Evolutionary conservation across 371 early-diverging fungal genomes (phyloP).

Genomic region (Mucor piriformis): DNA sequence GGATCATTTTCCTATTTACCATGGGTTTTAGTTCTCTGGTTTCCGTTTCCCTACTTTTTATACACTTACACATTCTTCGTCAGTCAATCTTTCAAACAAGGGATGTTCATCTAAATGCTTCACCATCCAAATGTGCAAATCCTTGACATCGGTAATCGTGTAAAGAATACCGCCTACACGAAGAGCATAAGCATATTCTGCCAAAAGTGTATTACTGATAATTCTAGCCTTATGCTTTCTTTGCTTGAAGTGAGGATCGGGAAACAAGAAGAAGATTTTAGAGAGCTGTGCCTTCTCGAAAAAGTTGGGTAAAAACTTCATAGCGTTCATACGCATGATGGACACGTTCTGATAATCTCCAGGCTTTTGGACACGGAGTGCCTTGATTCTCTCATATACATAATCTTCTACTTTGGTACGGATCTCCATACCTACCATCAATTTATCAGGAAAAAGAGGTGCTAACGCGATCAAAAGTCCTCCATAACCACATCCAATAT

Average conservation of each 20-base stretch:
- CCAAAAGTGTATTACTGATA: constrained; percentile 81
- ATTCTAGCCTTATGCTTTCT: constrained; percentile 99
- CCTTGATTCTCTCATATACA: constrained; percentile 88
- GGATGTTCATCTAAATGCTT: constrained; percentile 93
- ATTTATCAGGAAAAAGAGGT: constrained; percentile 84
- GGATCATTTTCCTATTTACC: constrained; percentile 75
- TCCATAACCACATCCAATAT: constrained; percentile 99
- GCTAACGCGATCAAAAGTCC: constrained; percentile 92
- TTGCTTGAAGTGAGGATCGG: constrained; percentile 99
- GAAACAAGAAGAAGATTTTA: constrained; percentile 98
- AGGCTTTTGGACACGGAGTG: constrained; percentile 80
- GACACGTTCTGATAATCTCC: constrained; percentile 93
- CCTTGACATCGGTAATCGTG: constrained; percentile 95
- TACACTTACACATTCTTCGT: constrained; percentile 76
- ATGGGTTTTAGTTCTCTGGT: neutral
- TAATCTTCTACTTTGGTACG: constrained; percentile 96
- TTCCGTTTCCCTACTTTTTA: neutral
- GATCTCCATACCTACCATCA: constrained; percentile 99
- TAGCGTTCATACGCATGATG: constrained; percentile 97
- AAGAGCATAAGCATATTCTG: constrained; percentile 95
- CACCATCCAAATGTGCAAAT: constrained; percentile 95
- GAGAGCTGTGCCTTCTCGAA: constrained; percentile 91
- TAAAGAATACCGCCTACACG: constrained; percentile 91
- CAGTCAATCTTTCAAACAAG: constrained; percentile 85
- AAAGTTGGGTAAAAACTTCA: constrained; percentile 99